These are phyloP conservation scores for Echium plantagineum DNA, from an alignment of 257 asterid species.

Conservation along the genomic window DNA sequence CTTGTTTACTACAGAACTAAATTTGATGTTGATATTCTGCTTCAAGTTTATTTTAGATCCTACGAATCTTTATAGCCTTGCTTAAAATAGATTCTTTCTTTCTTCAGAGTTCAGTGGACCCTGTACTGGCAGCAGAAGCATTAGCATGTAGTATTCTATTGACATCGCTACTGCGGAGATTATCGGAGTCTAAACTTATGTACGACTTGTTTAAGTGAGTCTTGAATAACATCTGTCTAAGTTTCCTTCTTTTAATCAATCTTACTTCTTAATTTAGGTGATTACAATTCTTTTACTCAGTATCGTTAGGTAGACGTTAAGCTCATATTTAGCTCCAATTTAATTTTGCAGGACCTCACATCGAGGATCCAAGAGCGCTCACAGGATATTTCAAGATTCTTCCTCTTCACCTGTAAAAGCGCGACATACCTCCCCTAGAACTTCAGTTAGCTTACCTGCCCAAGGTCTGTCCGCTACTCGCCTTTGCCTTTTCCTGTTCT, in stretches of 20 bases:
- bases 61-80: background rate
- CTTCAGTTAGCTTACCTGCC: conserved; percentile 18
- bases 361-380: conserved; percentile 22
- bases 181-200: conserved; percentile 30
- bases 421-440: conserved; percentile 14
- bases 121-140: conserved; percentile 59
- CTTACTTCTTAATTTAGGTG: background rate
- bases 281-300: background rate
- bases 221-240: background rate
- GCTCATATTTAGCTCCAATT: conserved; percentile 2
- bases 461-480: conserved; percentile 32
- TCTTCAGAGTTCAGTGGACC: conserved; percentile 70
- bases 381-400: conserved; percentile 16
- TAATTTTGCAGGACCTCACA: conserved; percentile 37
- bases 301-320: background rate
- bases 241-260: background rate
- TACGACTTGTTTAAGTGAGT: conserved; percentile 49
- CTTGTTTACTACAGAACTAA: background rate
- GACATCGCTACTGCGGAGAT: conserved; percentile 35
- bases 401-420: conserved; percentile 26
- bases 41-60: background rate
- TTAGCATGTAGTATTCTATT: conserved; percentile 45
- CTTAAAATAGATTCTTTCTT: conserved; percentile 5
- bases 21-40: background rate
- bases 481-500: background rate